Base-by-base conservation (phyloP, 108 stramenopile species). In the Nitzschia sp. region DNA sequence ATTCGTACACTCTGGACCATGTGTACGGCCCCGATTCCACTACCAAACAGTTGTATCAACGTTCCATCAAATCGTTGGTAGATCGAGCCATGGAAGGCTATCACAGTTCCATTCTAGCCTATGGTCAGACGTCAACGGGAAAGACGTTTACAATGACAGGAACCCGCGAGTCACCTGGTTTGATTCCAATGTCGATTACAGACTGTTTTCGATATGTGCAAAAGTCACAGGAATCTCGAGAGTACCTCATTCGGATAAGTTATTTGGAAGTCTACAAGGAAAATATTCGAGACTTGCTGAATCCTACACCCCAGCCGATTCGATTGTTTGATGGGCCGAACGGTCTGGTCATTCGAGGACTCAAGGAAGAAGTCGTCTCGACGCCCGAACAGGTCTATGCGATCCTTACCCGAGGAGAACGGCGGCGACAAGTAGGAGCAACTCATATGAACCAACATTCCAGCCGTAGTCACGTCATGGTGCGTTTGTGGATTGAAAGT, bases 221-320 rank as follows among this genome's bases (percentile, higher is more conserved):
- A 46, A 54, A 70, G 9, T 74, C 48, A 3, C 45, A 71, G 35
- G 72, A 59, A 31, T 59, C 56, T 18, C 64, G 92, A 27, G 92
- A 90, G 68, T 93, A 93, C 75, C 46, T 93, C 1, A 61, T 93
- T 49, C 78, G 92, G 38, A 86, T 95, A n/a, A 84, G 81, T 29
- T 99, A 95, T 72, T 70, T 99, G 25, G 98, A 99, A 77, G 95
- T 77, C 24, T 81, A 81, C 75, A 97, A 98, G 61, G 97, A 97
- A 65, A 82, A 95, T 51, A 93, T 99, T 29, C 83, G 90, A 25
- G 98, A 99, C 69, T 79, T 99, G 58, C 77, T 93, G 36, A 80
- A 81, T 23, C 66, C 80, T 9, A 56, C 73, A 34, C 63, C 78
- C 0, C 47, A 74, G 31, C 81, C 74, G 11, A 75, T 85, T 36